Evolutionary conservation across 2,329 filamentous ascomycete species (phyloP), one percentile per base, ranked within the genome.

Genomic region (Fusarium cyanostomum): DNA sequence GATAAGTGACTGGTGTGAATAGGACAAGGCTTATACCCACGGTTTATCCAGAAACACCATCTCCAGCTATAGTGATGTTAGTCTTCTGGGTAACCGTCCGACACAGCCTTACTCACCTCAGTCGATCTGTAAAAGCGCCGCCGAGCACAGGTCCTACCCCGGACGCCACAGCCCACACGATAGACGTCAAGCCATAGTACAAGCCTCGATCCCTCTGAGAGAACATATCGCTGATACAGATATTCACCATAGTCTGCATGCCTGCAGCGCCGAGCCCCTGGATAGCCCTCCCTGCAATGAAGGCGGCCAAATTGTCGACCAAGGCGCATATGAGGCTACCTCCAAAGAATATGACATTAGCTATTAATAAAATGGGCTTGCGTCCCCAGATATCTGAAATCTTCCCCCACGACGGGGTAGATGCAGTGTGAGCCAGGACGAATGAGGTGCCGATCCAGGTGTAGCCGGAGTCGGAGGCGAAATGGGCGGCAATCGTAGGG

Each of bases 361-460:
- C 80, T 1, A 77, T 66, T 1, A 86, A 70, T 4, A 87, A 62
- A 27, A 86, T 78, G 0, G 81, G 80, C 66, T 86, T 86, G 7
- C 84, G 79, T 4, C 84, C 84, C 80, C 81, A 87, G 30, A 87
- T 86, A 59, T 87, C 84, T 2, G 80, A 81, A 31, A 86, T 72
- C 59, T 84, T 85, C 5, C 88, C 89, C 90, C 90, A 93, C n/a
- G 89, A 84, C 0, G 90, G 89, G 1, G 84, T 86, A 2, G 82
- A 82, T 0, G 89, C 87, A 0, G 89, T 87, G 68, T 86, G 87
- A 13, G 87, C 88, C 10, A 94, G 84, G 4, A 92, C 79, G 73
- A 90, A 94, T 0, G 90, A 86, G 26, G 84, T 87, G 1, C 90
- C 91, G 59, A 94, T 90, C 92, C 91, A 94, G 12, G 88, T 87